These are phyloP conservation scores for Chlamydomonas schloesseri DNA, from an alignment of 139 green algal species.

Conservation along the genomic window DNA sequence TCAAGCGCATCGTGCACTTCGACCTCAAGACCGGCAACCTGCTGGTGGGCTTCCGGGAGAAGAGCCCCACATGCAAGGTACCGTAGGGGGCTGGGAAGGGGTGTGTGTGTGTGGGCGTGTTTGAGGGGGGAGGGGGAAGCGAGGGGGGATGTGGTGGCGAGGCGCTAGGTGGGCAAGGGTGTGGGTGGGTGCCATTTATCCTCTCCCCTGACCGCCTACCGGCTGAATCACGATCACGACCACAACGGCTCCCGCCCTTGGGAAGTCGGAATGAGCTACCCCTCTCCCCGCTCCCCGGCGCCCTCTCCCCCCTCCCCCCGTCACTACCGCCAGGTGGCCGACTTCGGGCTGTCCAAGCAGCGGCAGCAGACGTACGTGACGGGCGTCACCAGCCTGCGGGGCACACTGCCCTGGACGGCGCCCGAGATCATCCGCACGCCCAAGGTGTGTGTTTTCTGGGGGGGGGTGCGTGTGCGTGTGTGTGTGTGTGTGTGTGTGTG, in stretches of 20 bases:
- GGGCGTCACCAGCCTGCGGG: constrained; percentile 76
- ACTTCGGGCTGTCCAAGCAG: constrained; percentile 84
- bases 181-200: no score
- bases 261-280: no score
- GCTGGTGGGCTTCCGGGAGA: constrained; percentile 80
- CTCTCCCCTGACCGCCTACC: no score
- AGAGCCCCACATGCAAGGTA: constrained; percentile 72
- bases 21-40: constrained; percentile 81
- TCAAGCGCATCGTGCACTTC: constrained; percentile 81
- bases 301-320: not conserved
- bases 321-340: constrained; percentile 58
- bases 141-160: no score
- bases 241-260: no score
- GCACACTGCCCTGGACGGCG: constrained; percentile 86
- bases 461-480: not conserved
- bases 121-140: no score
- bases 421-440: constrained; percentile 86
- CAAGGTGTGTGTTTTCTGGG: constrained; percentile 36
- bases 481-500: not conserved
- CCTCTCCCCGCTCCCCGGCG: no score
- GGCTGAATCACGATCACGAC: no score
- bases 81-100: not conserved
- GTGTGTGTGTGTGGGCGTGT: no score
- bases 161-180: no score
- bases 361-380: constrained; percentile 79